These are phyloP conservation scores for Trichoderma asperelloides DNA, from an alignment of 495 filamentous ascomycete species.

Conservation along the genomic window DNA sequence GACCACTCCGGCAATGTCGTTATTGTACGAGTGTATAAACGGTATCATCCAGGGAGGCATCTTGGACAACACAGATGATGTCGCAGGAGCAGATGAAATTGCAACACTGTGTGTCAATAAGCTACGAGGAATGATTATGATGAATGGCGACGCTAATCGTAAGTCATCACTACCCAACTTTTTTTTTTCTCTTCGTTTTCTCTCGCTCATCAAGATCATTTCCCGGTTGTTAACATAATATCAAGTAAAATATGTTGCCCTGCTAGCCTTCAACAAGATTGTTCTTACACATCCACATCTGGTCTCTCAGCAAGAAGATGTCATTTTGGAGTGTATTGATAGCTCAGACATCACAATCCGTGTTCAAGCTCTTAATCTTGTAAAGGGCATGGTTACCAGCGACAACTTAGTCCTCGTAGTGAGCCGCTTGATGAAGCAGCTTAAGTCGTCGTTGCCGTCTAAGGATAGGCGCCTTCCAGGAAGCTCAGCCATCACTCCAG, in stretches of 20 bases:
- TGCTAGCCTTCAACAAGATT: conserved; percentile 90
- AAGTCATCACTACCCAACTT: conserved; percentile 25
- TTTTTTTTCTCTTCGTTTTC: neutral
- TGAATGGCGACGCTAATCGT: conserved; percentile 90
- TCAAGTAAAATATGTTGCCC: conserved; percentile 90
- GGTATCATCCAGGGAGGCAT: conserved; percentile 96
- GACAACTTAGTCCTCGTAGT: conserved; percentile 80
- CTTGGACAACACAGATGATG: conserved; percentile 65
- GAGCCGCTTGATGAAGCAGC: conserved; percentile 74
- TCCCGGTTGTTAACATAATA: conserved; percentile 12
- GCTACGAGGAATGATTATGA: conserved; percentile 83
- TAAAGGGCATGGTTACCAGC: conserved; percentile 79
- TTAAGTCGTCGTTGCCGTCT: conserved; percentile 45
- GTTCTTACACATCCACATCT: conserved; percentile 80
- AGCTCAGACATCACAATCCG: conserved; percentile 95
- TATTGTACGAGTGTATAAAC: conserved; percentile 96
- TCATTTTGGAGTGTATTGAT: conserved; percentile 91
- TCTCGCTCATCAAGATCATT: too few species aligned
- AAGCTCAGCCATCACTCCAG: conserved; percentile 26
- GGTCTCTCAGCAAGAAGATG: conserved; percentile 84
- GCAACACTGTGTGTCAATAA: conserved; percentile 90
- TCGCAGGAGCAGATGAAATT: conserved; percentile 78
- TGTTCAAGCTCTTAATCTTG: conserved; percentile 82
- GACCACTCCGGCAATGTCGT: conserved; percentile 90
- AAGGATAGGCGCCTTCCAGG: conserved; percentile 22